Percentiles rank a stretch among this genome's conserved stretches.
Conservation (phyloP, 805 yeast species). For the Ogataea wickerhamii region DNA sequence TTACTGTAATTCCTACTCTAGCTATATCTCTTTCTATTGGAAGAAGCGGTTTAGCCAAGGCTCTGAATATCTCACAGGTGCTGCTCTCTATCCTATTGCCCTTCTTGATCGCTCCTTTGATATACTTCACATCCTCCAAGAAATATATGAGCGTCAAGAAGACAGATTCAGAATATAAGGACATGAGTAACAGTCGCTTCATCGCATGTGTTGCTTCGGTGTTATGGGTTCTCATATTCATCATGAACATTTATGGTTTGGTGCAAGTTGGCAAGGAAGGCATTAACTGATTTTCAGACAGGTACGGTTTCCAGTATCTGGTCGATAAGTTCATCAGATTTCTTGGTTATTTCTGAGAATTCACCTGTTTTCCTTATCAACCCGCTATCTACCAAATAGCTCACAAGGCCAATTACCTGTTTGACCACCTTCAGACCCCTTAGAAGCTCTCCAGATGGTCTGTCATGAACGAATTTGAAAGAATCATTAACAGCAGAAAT, state of each 20-base stretch:
- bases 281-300: slow-evolving; percentile 1
- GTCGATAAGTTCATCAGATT: slow-evolving; percentile 14
- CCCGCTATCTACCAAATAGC: slow-evolving; percentile 13
- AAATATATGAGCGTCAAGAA: slow-evolving; percentile 58
- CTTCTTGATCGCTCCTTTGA: slow-evolving; percentile 74
- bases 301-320: slow-evolving; percentile 3
- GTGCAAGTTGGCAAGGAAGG: slow-evolving; percentile 35
- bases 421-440: slow-evolving; percentile 24
- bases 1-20: slow-evolving; percentile 75
- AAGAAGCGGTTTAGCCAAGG: slow-evolving; percentile 58
- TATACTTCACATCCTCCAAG: slow-evolving; percentile 68
- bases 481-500: slow-evolving; percentile 15
- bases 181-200: slow-evolving; percentile 62
- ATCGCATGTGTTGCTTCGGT: slow-evolving; percentile 44
- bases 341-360: slow-evolving; percentile 8
- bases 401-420: slow-evolving; percentile 23
- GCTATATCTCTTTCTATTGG: slow-evolving; percentile 66
- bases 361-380: slow-evolving; percentile 16
- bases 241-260: slow-evolving; percentile 61
- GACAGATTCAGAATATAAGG: slow-evolving; percentile 24
- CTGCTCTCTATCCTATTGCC: slow-evolving; percentile 74
- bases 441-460: slow-evolving; percentile 20
- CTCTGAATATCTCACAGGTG: slow-evolving; percentile 78
- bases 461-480: slow-evolving; percentile 18
- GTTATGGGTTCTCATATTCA: slow-evolving; percentile 66